Evolutionary conservation across 163 green algal species (phyloP), one percentile per base, ranked within the genome.

Genomic region (Chlamydomonas reinhardtii): DNA sequence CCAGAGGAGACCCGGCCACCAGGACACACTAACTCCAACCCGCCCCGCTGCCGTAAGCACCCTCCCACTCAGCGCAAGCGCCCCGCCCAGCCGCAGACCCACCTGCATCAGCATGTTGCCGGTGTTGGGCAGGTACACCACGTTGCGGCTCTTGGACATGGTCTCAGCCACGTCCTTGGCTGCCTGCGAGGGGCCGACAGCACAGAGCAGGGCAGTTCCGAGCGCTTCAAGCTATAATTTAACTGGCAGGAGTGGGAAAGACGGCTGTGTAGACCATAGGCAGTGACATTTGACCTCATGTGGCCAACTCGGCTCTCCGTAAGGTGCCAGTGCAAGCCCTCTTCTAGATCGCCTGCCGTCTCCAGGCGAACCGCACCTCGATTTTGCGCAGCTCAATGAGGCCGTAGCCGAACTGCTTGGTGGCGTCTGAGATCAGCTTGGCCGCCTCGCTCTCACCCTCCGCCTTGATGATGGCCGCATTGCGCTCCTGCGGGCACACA

Each of bases 341-440:
- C n/a, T n/a, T n/a, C n/a, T n/a, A n/a, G n/a, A n/a, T n/a, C n/a
- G n/a, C n/a, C n/a, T n/a, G n/a, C n/a, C n/a, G n/a, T n/a, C n/a
- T n/a, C n/a, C n/a, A n/a, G n/a, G n/a, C 48, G 1, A 19, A 14
- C 29, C 89, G 17, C 87, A 92, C 95, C 90, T 99, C 98, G 84
- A 99, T 99, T 62, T 96, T 94, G 61, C 98, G 94, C 88, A 99
- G 94, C 92, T 99, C 98, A 48, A 99, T 98, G 59, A 99, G 82
- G 39, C 97, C 97, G 6, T 80, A 75, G 37, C 98, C 97, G 59
- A 93, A 83, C 52, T 61, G 16, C 87, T 94, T 95, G 32, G 97
- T 99, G 48, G 97, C 98, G 11, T 99, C 96, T 27, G 95, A 98
- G 76, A 99, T 99, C 31, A 99, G 94, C 82, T 93, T 94, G 31